A percentile compares a stretch with the other conserved stretches of the same genome.
Evolutionary conservation across 2,329 filamentous ascomycete species (phyloP).

Genomic region (Aotearoamyces nothofagi): DNA sequence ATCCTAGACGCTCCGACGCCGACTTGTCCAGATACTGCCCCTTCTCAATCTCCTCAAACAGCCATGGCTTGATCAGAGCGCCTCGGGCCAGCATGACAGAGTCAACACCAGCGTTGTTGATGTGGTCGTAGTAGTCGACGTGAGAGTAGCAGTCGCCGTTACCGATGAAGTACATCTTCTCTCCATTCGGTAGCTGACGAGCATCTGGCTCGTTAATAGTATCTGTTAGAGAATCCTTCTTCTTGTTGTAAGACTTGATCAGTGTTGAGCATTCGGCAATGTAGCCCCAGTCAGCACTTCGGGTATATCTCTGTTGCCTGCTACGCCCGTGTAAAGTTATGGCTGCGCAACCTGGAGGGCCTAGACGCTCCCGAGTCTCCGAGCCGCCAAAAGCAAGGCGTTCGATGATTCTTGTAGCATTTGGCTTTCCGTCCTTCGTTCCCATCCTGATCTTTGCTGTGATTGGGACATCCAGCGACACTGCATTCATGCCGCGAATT

Average conservation of each 20-base stretch:
- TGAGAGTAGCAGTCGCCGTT: slow-evolving; percentile 97
- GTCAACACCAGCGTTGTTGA: slow-evolving; percentile 69
- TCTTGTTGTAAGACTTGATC: slow-evolving; percentile 63
- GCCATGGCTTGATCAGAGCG: slow-evolving; percentile 92
- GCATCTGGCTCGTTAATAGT: slow-evolving; percentile 66
- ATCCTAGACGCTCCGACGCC: slow-evolving; percentile 66
- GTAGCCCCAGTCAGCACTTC: slow-evolving; percentile 85
- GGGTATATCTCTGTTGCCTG: slow-evolving; percentile 87
- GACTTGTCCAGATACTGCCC: slow-evolving; percentile 95
- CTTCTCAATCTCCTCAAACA: slow-evolving; percentile 89
- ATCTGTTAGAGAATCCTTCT: slow-evolving; percentile 52
- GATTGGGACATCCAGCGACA: slow-evolving; percentile 81
- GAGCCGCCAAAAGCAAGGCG: slow-evolving; percentile 67
- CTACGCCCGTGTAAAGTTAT: slow-evolving; percentile 89
- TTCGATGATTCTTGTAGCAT: slow-evolving; percentile 66
- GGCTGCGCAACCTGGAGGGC: slow-evolving; percentile 78
- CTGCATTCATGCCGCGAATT: slow-evolving; percentile 86
- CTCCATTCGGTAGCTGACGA: slow-evolving; percentile 51
- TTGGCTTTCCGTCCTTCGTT: slow-evolving; percentile 65
- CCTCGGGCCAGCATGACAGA: slow-evolving; percentile 96
- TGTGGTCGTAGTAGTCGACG: slow-evolving; percentile 66
- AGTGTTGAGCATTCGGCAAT: slow-evolving; percentile 81
- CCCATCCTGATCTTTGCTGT: slow-evolving; percentile 93
- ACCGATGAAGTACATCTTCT: slow-evolving; percentile 76
- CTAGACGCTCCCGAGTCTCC: slow-evolving; percentile 54